These are phyloP conservation scores for Neurospora sp. DNA, from an alignment of 495 filamentous ascomycete genomes.

Conservation along the genomic window DNA sequence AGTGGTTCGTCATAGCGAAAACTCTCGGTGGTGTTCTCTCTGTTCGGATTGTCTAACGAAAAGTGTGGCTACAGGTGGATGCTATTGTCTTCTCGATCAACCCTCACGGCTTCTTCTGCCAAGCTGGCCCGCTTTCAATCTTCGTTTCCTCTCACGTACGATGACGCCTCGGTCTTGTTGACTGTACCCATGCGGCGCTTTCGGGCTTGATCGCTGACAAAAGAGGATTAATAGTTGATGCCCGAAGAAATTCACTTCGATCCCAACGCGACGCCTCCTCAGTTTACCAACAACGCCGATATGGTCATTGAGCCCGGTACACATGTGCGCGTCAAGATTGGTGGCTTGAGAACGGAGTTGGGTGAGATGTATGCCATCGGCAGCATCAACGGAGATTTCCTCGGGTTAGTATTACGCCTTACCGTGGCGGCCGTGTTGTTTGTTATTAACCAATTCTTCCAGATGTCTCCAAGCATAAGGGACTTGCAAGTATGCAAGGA, in stretches of 20 bases:
- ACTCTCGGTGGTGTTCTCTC: background rate
- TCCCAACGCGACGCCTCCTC: constrained; percentile 74
- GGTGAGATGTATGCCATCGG: constrained; percentile 93
- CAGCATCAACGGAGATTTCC: constrained; percentile 83
- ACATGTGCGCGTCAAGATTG: constrained; percentile 84
- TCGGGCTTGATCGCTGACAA: background rate
- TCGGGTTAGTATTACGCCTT: constrained; percentile 30
- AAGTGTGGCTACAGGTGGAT: constrained; percentile 56
- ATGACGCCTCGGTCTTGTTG: constrained; percentile 5
- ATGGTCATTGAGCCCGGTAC: constrained; percentile 90
- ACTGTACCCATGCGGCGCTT: constrained; percentile 4
- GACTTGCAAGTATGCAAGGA: background rate
- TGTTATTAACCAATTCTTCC: background rate
- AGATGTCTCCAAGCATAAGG: background rate
- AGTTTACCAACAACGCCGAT: constrained; percentile 79
- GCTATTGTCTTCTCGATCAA: constrained; percentile 84
- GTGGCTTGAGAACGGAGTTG: constrained; percentile 84
- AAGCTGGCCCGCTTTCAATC: constrained; percentile 76
- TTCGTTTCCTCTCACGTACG: constrained; percentile 84
- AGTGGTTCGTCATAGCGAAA: constrained; percentile 52
- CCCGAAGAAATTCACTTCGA: constrained; percentile 89
- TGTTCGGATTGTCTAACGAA: constrained; percentile 6
- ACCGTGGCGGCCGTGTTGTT: background rate
- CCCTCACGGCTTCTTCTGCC: constrained; percentile 82
- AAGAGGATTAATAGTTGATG: constrained; percentile 55